These are phyloP conservation scores for Ceratocystis variospora DNA, from an alignment of 2,329 filamentous ascomycete species.

Conservation along the genomic window DNA sequence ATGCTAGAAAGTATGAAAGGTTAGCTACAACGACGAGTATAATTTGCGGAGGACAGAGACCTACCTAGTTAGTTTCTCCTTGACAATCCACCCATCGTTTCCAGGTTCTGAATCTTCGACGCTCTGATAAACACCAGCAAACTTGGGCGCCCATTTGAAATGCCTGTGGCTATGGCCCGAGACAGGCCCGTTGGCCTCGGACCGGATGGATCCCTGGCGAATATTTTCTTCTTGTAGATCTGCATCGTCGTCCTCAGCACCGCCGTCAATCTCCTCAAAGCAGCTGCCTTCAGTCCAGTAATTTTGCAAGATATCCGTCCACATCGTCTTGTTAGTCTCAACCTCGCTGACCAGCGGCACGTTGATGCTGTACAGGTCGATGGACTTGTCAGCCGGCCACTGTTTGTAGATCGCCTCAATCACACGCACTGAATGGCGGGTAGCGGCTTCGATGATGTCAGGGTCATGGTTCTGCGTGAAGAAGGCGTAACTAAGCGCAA, in stretches of 20 bases:
- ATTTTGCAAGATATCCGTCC: conserved; percentile 79
- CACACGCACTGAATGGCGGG: conserved; percentile 57
- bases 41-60: conserved; percentile 20
- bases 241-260: conserved; percentile 51
- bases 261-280: conserved; percentile 64
- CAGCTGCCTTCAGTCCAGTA: conserved; percentile 75
- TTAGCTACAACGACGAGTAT: conserved; percentile 9
- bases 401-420: conserved; percentile 66
- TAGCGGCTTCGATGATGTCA: conserved; percentile 63
- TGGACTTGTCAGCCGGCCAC: conserved; percentile 51
- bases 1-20: conserved; percentile 41
- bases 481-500: conserved; percentile 85
- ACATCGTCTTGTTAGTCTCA: conserved; percentile 58
- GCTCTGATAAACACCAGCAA: conserved; percentile 74
- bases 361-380: conserved; percentile 84
- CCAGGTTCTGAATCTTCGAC: conserved; percentile 68
- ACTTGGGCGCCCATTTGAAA: conserved; percentile 88
- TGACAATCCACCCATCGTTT: conserved; percentile 87
- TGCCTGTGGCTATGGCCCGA: conserved; percentile 60
- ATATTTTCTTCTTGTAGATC: conserved; percentile 39
- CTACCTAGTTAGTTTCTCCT: conserved; percentile 74
- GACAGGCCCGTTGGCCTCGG: conserved; percentile 23
- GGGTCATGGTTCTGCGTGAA: conserved; percentile 75
- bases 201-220: conserved; percentile 25
- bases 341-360: conserved; percentile 72